These are phyloP conservation scores for Pseudopithomyces chartarum DNA, from an alignment of 2,329 filamentous ascomycete species.

Conservation along the genomic window DNA sequence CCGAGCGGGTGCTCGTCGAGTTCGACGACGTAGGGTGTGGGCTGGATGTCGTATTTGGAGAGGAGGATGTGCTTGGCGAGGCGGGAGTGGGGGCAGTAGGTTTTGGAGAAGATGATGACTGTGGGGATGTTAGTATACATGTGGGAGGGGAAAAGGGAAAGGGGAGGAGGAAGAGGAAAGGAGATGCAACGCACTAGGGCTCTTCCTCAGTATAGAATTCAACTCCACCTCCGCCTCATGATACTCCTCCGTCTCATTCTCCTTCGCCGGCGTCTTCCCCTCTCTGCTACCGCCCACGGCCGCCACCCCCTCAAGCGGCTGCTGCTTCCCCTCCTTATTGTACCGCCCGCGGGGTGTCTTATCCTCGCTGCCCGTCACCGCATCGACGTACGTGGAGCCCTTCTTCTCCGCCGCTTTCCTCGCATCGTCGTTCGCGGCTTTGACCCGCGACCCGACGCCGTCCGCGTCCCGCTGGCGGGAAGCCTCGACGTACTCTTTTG, in stretches of 20 bases:
- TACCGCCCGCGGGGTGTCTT: conserved; percentile 60
- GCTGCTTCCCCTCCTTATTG: conserved; percentile 43
- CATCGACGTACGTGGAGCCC: conserved; percentile 53
- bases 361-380: conserved; percentile 44
- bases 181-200: conserved; percentile 78
- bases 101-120: conserved; percentile 97
- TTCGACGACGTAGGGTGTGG: conserved; percentile 85
- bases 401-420: conserved; percentile 73
- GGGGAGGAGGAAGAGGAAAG: background rate
- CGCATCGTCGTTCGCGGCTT: conserved; percentile 70
- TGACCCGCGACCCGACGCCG: conserved; percentile 64
- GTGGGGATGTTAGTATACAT: conserved; percentile 14
- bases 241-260: conserved; percentile 61
- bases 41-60: conserved; percentile 81
- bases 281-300: conserved; percentile 50
- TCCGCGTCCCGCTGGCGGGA: conserved; percentile 56
- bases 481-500: conserved; percentile 43
- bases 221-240: conserved; percentile 72
- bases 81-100: conserved; percentile 85
- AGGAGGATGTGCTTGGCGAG: conserved; percentile 85
- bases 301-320: conserved; percentile 47
- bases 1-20: conserved; percentile 83
- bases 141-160: background rate
- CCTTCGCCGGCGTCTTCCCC: conserved; percentile 47
- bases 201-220: conserved; percentile 78